These are phyloP conservation scores for Mycena amicta DNA, from an alignment of 768 basidiomycete genomes.

Conservation along the genomic window DNA sequence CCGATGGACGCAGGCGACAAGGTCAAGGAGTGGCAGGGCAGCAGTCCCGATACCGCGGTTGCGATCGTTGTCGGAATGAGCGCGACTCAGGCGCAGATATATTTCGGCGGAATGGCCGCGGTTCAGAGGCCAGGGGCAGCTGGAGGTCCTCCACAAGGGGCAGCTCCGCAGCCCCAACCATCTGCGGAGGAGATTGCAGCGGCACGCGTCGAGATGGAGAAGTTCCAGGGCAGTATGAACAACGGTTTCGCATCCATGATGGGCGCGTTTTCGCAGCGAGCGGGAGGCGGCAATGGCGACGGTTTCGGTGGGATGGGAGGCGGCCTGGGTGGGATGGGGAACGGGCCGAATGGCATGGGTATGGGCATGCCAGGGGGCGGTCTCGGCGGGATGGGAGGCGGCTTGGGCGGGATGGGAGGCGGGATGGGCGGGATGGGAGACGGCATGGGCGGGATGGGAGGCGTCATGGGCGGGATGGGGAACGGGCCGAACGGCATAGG, in stretches of 20 bases:
- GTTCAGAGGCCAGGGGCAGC: constrained; percentile 5
- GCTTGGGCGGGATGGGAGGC: neutral
- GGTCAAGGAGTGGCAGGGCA: constrained; percentile 4
- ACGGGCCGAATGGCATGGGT: neutral
- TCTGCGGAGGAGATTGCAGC: constrained; percentile 7
- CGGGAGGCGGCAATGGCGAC: constrained; percentile 2
- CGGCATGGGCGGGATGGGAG: neutral
- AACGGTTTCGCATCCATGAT: too few relatives aligned
- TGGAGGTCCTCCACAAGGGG: neutral
- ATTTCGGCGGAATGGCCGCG: constrained; percentile 2
- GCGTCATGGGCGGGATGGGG: neutral
- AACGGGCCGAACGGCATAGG: constrained; percentile 5
- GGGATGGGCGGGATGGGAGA: constrained; percentile 1
- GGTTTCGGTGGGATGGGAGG: neutral
- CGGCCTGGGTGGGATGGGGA: neutral
- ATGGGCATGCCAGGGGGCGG: neutral
- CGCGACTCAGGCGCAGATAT: constrained; percentile 6
- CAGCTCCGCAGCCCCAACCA: constrained; percentile 1
- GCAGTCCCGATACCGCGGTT: neutral
- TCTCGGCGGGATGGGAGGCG: neutral
- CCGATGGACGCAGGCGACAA: constrained; percentile 11
- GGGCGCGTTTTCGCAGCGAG: constrained; percentile 1
- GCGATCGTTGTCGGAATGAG: constrained; percentile 9
- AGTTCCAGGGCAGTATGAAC: constrained; percentile 4
- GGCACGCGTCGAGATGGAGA: neutral